phyloP scores from a whole-genome alignment of 2,329 filamentous ascomycete species.

The Venturia aucupariae region DNA sequence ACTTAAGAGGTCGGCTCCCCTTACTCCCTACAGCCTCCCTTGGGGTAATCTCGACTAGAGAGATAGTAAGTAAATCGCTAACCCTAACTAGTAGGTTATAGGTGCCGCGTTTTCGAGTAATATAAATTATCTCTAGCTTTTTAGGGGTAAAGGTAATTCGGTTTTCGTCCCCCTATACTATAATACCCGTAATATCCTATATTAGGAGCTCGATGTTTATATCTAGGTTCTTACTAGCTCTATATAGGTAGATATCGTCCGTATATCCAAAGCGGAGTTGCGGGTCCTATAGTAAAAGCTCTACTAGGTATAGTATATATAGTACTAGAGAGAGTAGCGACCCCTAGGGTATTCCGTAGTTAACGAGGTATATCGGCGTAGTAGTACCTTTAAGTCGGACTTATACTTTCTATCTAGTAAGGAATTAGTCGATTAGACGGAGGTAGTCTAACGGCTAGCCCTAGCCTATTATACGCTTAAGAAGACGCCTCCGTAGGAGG shows the following conservation, averaged over 20 bases:
- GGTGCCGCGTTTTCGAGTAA: not conserved
- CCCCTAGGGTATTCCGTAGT: not conserved
- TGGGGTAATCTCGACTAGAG: not conserved
- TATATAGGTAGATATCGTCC: not conserved
- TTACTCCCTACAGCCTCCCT: not conserved
- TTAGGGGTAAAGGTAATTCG: not conserved
- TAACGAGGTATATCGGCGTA: not conserved
- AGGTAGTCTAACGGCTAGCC: not conserved
- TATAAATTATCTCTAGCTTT: not conserved
- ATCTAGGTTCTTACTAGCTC: not conserved
- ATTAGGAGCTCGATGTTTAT: not conserved
- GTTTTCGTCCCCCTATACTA: not conserved
- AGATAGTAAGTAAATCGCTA: not conserved
- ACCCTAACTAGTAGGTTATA: not conserved
- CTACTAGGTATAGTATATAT: not conserved
- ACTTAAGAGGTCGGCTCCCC: not conserved
- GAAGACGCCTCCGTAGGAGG: not conserved
- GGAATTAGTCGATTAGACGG: not conserved
- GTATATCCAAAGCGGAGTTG: not conserved
- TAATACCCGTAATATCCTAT: not conserved
- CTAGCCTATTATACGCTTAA: not conserved
- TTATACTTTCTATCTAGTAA: not conserved
- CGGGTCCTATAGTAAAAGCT: not conserved
- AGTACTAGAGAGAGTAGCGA: not conserved
- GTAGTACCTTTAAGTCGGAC: not conserved